Base-by-base conservation (phyloP, 2,329 filamentous ascomycete species). In the Calonectria crousiana region DNA sequence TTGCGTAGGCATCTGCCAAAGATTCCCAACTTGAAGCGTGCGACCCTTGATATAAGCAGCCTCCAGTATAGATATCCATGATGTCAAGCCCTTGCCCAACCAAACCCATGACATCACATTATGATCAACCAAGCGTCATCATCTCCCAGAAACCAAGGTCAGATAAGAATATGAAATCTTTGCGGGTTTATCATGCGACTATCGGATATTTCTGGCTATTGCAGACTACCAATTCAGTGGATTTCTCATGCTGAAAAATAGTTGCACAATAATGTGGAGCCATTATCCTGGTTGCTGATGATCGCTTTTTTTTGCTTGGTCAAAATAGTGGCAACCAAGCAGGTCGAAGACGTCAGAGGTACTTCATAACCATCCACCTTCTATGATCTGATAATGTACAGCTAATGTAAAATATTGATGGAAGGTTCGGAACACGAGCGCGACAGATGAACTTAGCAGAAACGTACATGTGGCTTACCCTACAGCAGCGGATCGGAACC, bases 51-150 rank as follows among this genome's bases (percentile, higher is more conserved):
- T 65, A 72, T 65, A 64, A 10, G 44, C 14, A n/a, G 14, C 51
- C 13, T 26, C 14, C 14, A 6, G 32, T 11, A n/a, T 53, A n/a
- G 47, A 58, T 56, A 41, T 65, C 53, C 13, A 73, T 73, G 65
- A 73, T 69, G 71, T 69, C 65, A 73, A 51, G 13, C 9, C 38
- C 36, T 9, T 32, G 16, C 28, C n/a, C 44, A 44, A n/a, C n/a
- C 44, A 44, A n/a, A 56, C 47, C n/a, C 14, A 65, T 69, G 65
- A 73, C 65, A 73, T 73, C 65, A 72, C 56, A 52, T 28, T n/a
- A 47, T n/a, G 53, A 69, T 62, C 41, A 20, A 62, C 41, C 11
- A 32, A 26, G 32, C 41, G 18, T 44, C 53, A 41, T 34, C 26
- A 10, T 16, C 28, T 38, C 32, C 47, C 58, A 11, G 10, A 4